Base-by-base conservation (phyloP, 2,329 filamentous ascomycete species). In the Stromatinia cepivora region DNA sequence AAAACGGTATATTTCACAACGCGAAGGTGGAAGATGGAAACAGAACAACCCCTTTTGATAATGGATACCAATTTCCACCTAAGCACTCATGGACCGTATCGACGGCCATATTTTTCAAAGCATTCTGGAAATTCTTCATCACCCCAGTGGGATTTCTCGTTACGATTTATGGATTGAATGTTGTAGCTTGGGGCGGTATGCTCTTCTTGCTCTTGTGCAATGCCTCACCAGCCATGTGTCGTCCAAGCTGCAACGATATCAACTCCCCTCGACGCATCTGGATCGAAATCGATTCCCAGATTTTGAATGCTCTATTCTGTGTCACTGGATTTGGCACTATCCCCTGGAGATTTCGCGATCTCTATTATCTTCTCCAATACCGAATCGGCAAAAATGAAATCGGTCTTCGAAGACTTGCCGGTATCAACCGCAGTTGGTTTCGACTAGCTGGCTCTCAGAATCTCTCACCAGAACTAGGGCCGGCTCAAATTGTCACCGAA, bases 161-260 rank as follows among this genome's bases (percentile, higher is more conserved):
- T 53, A 91, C 89, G 2, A 79, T 97, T 8, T 97, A 96, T 79
- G 88, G 90, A 17, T 84, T 95, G 69, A 94, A 94, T 72, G 86
- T 97, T 28, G 87, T 97, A 13, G 93, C 91, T 0, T 97, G 93
- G 93, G 93, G 93, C 65, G 92, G 91, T 70, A 97, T 97, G 93
- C 84, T 97, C 46, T 96, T 97, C 80, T 82, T 97, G 25, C 83
- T 97, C 2, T 87, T 97, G 36, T 91, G 89, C 82, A 92, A 93
- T 75, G 92, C 85, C 69, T 82, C 87, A 3, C 89, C 90, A 9
- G 87, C 87, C 70, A 93, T 93, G 91, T 93, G 92, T 82, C 81
- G 84, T 74, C 89, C 85, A 0, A 82, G 82, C 48, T 94, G 92
- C 81, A 85, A 92, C 77, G 84, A 91, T 73, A 89, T 92, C 77